Percentiles rank a stretch among this genome's conserved stretches.
These are phyloP conservation scores for Crithidia sp. DNA, from an alignment of 208 protist species.

Conservation along the genomic window DNA sequence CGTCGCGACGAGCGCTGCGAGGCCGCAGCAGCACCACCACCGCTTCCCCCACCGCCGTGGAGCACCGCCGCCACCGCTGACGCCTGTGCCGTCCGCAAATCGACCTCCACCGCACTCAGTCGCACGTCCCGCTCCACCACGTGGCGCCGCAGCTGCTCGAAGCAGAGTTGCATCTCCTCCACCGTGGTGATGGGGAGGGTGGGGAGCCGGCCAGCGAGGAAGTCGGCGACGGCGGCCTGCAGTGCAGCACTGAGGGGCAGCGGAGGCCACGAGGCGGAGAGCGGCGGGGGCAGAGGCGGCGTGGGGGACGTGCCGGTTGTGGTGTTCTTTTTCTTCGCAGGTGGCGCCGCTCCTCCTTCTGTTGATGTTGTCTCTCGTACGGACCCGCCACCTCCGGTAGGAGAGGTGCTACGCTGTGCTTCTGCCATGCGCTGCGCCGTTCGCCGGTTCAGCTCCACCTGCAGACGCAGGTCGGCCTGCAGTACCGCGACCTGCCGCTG, in stretches of 20 bases:
- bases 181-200: conserved; percentile 71
- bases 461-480: conserved; percentile 91
- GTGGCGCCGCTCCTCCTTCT: neutral
- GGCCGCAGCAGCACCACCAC: neutral
- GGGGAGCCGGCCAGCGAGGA: conserved; percentile 63
- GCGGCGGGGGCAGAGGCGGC: neutral
- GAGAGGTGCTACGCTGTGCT: neutral
- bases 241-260: conserved; percentile 18
- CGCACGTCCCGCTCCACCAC: conserved; percentile 43
- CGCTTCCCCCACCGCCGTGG: too few relatives aligned
- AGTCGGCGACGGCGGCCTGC: conserved; percentile 60
- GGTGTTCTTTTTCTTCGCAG: neutral
- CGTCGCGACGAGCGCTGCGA: conserved; percentile 3
- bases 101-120: conserved; percentile 27
- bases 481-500: conserved; percentile 85
- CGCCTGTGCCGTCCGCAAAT: conserved; percentile 34
- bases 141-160: conserved; percentile 64
- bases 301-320: neutral
- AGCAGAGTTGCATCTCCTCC: conserved; percentile 88
- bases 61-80: conserved; percentile 13
- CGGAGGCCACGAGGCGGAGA: neutral
- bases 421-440: neutral
- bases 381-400: too few relatives aligned
- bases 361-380: neutral
- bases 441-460: conserved; percentile 72